These are phyloP conservation scores for Fusarium sp. DNA, from an alignment of 2,329 filamentous ascomycete genomes.

Conservation along the genomic window DNA sequence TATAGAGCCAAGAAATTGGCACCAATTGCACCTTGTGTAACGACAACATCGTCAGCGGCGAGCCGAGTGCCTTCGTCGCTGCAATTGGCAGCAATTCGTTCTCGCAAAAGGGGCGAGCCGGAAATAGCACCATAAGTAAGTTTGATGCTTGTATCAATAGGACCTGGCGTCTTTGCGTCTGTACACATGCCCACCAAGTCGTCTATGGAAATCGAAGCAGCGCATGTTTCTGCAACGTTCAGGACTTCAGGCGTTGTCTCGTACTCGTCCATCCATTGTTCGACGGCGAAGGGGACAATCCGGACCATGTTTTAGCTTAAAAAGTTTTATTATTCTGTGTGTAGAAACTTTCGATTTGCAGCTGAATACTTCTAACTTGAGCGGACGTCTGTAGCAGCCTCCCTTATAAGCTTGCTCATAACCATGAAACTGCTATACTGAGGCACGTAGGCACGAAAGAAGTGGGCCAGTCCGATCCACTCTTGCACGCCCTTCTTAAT, in stretches of 20 bases:
- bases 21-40: conserved; percentile 82
- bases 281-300: conserved; percentile 74
- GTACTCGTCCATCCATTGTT: conserved; percentile 75
- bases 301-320: conserved; percentile 59
- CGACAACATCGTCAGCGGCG: conserved; percentile 71
- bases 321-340: neutral
- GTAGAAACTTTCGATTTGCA: neutral
- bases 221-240: conserved; percentile 85
- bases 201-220: conserved; percentile 77
- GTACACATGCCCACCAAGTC: conserved; percentile 71
- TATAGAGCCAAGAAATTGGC: conserved; percentile 78
- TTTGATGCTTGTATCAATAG: conserved; percentile 63
- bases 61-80: conserved; percentile 63
- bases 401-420: neutral
- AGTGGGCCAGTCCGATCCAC: neutral
- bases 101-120: conserved; percentile 72
- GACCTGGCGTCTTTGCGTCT: conserved; percentile 57
- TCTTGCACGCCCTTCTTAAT: neutral
- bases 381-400: neutral
- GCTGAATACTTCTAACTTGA: neutral
- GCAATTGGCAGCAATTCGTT: conserved; percentile 73
- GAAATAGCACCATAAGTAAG: conserved; percentile 80
- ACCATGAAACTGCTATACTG: neutral
- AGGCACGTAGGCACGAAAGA: neutral
- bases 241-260: conserved; percentile 66